These are phyloP conservation scores for Backusella tarrabulga DNA, from an alignment of 192 early-diverging fungal species.

Conservation along the genomic window DNA sequence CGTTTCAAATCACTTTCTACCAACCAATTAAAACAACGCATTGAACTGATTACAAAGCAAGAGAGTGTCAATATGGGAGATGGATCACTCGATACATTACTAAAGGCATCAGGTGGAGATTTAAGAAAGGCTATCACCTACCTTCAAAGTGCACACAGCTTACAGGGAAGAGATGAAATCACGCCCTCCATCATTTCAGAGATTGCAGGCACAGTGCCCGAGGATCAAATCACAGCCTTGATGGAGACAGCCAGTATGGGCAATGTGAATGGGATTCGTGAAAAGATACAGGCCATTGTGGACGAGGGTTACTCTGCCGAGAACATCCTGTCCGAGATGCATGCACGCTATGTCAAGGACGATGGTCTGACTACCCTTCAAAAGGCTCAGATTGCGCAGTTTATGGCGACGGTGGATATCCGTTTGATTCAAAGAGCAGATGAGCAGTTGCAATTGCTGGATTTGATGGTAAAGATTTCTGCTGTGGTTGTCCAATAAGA, in stretches of 20 bases:
- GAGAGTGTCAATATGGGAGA: slow-evolving; percentile 64
- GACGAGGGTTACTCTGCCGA: slow-evolving; percentile 74
- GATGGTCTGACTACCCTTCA: slow-evolving; percentile 61
- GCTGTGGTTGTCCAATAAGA: slow-evolving; percentile 29
- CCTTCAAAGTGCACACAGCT: slow-evolving; percentile 78
- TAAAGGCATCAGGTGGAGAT: slow-evolving; percentile 83
- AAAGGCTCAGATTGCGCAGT: slow-evolving; percentile 68
- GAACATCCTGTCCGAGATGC: slow-evolving; percentile 72
- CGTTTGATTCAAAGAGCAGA: slow-evolving; percentile 83
- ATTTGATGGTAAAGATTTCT: slow-evolving; percentile 55
- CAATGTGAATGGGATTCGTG: slow-evolving; percentile 47
- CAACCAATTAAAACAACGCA: slow-evolving; percentile 54
- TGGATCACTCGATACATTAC: slow-evolving; percentile 63
- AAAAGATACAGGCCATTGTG: slow-evolving; percentile 57
- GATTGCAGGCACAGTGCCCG: slow-evolving; percentile 79
- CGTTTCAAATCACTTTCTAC: slow-evolving; percentile 83
- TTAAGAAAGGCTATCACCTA: slow-evolving; percentile 90
- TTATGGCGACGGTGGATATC: slow-evolving; percentile 71
- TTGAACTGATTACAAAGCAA: slow-evolving; percentile 61
- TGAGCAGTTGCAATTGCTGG: slow-evolving; percentile 84
- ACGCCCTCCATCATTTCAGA: slow-evolving; percentile 61
- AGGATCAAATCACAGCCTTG: slow-evolving; percentile 58
- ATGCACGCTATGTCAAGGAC: slow-evolving; percentile 49
- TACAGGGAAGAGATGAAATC: slow-evolving; percentile 53
- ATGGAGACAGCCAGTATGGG: slow-evolving; percentile 50